Base-by-base conservation (phyloP, 208 protist species). In the Wallacemonas sp. region DNA sequence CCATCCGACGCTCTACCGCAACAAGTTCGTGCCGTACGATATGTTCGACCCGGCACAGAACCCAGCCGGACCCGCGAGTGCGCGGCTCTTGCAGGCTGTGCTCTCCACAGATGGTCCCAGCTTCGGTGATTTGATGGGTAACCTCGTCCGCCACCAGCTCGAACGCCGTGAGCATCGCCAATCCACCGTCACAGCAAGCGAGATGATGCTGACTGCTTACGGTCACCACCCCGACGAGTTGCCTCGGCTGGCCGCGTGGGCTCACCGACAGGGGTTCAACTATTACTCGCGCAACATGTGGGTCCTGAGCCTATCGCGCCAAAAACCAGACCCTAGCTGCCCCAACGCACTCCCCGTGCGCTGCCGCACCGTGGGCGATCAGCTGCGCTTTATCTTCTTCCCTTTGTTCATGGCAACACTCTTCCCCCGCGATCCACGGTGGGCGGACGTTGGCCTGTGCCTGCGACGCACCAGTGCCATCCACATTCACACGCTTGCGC, bases 341-440 rank as follows among this genome's bases (percentile, higher is more conserved):
- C 71, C 75, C 19, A 89, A 87, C 65, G 59, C 71, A 55, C 77
- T 88, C 42, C 77, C 78, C 2, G 34, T 72, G 8, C 73, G 61
- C 21, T 83, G 74, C 64, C 53, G 57, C 22, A 95, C 86, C 12
- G 60, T 95, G 38, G 83, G 78, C 13, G 83, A 92, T 48, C 85
- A 93, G 72, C 68, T 95, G 61, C 83, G 79, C n/a, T 93, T 98
- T 79, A 81, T 99, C n/a, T 99, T 99, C 72, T 76, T 85, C 37
- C 99, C 98, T 3, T 87, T 99, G 30, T 98, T 99, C 46, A 97
- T 99, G 76, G 98, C 96, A 0, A 98, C 98, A 19, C 66, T 94
- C 5, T 87, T 98, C 71, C 98, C 98, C 10, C 50, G 21, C 5
- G 83, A 87, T 34, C 62, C 73, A 22, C 45, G 65, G 37, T 93